Evolutionary conservation across 2,329 filamentous ascomycete species (phyloP), one percentile per base, ranked within the genome.

Genomic region (Sarocladium brachiariae): DNA sequence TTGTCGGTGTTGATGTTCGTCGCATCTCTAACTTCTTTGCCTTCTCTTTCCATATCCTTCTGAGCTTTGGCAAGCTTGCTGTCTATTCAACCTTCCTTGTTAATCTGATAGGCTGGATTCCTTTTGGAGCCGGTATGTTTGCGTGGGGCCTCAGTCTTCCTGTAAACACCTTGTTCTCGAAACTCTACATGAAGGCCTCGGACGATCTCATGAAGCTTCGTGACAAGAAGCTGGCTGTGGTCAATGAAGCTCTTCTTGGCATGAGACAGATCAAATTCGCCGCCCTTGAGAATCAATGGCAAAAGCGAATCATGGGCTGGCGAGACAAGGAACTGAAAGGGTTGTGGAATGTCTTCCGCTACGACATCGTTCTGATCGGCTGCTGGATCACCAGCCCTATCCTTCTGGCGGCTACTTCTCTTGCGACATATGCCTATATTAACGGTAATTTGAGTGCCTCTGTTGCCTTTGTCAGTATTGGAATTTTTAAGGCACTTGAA

Each of bases 261-360:
- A 91, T 92, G 55, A 80, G 87, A 1, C 88, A 93, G 64, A 89
- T 93, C 68, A 93, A 93, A 60, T 90, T 92, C 58, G 86, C 86
- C 0, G 87, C 87, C 1, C 67, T 89, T 2, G 88, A 92, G 63
- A 68, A 72, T 18, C 80, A 87, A 57, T 92, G 88, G 87, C 81
- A 89, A 62, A 72, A 75, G 14, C 86, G 83, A 54, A 87, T 93
- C 37, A 55, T 61, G 66, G 75, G 54, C 65, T 76, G 54, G 78
- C 75, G 88, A 59, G 77, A 83, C 38, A 77, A 75, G 43, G 88
- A 92, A 62, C 73, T 92, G 9, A 65, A 68, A 4, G 80, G 79
- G 19, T 75, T 88, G 31, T 87, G 85, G 80, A 73, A 70, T 34
- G 77, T 82, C 2, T 90, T 88, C 58, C 60, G 76, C 43, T 77